Percentiles rank a stretch among this genome's conserved stretches.
Evolutionary conservation across 495 filamentous ascomycete genomes (phyloP).

Genomic region (Neurospora sublineolata): DNA sequence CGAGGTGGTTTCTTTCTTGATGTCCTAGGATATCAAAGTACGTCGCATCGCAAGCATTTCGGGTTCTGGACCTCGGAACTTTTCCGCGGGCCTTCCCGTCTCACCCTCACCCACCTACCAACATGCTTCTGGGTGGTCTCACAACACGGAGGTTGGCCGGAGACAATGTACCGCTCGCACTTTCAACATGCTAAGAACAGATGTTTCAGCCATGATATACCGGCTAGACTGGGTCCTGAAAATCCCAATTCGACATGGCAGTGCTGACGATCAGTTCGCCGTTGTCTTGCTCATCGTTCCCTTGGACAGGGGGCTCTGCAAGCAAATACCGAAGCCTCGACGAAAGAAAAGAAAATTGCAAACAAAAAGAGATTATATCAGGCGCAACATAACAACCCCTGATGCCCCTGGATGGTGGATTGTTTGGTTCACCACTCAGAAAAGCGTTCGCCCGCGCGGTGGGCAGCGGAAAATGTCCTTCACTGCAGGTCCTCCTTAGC

Average conservation of each 20-base stretch:
- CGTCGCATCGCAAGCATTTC: not conserved
- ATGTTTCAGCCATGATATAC: not conserved
- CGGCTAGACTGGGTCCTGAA: not conserved
- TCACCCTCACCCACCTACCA: not conserved
- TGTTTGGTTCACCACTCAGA: not conserved
- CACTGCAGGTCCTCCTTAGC: constrained; percentile 8
- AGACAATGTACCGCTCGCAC: not conserved
- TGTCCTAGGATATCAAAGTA: not conserved
- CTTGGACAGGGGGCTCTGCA: not conserved
- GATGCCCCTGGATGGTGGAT: not conserved
- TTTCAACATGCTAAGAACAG: not conserved
- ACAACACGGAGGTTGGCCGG: not conserved
- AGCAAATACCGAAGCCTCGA: not conserved
- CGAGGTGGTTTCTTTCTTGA: not conserved
- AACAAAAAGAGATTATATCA: not conserved
- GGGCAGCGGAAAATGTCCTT: constrained; percentile 10
- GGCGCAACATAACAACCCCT: not conserved
- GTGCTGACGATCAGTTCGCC: not conserved
- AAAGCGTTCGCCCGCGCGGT: not conserved
- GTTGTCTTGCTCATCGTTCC: not conserved
- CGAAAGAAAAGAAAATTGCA: not conserved
- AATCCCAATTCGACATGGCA: not conserved
- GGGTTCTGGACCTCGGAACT: not conserved
- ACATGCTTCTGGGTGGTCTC: not conserved
- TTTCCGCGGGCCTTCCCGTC: not conserved